These are phyloP conservation scores for Pilobolus umbonatus DNA, from an alignment of 192 early-diverging fungal species.

Conservation along the genomic window DNA sequence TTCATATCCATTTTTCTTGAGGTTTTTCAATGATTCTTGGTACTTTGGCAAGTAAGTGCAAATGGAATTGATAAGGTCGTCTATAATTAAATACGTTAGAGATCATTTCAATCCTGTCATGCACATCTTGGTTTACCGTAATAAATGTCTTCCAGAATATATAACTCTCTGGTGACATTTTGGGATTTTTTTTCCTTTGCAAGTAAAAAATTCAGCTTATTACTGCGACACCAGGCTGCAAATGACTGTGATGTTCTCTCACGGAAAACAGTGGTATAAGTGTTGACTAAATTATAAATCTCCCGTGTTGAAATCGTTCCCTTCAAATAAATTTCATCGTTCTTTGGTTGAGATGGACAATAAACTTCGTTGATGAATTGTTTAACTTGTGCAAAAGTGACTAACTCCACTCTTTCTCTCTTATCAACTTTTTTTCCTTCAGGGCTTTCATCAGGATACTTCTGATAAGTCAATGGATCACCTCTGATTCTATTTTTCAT, in stretches of 20 bases:
- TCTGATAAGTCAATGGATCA: too few species aligned
- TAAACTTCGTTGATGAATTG: too few species aligned
- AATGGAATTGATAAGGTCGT: constrained; percentile 7
- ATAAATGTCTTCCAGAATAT: constrained; percentile 11
- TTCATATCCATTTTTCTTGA: too few species aligned
- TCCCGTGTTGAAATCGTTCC: neutral
- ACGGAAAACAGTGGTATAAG: constrained; percentile 5
- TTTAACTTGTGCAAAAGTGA: too few species aligned
- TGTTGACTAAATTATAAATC: constrained; percentile 7
- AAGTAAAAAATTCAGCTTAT: too few species aligned
- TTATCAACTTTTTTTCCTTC: too few species aligned
- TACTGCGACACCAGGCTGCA: constrained; percentile 7
- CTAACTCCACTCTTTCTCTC: too few species aligned
- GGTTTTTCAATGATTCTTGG: too few species aligned
- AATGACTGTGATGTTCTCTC: constrained; percentile 3
- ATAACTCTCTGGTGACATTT: constrained; percentile 7
- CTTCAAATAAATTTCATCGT: constrained; percentile 1
- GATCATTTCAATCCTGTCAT: constrained; percentile 1
- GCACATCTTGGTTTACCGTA: constrained; percentile 8
- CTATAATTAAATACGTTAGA: constrained; percentile 9
- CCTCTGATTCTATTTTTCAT: too few species aligned
- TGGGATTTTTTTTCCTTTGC: constrained; percentile 9
- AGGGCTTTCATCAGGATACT: too few species aligned
- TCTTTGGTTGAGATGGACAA: constrained; percentile 6
- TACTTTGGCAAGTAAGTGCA: constrained; percentile 3